phyloP scores from a whole-genome alignment of 768 basidiomycete species.

The Podaxis sp. region DNA sequence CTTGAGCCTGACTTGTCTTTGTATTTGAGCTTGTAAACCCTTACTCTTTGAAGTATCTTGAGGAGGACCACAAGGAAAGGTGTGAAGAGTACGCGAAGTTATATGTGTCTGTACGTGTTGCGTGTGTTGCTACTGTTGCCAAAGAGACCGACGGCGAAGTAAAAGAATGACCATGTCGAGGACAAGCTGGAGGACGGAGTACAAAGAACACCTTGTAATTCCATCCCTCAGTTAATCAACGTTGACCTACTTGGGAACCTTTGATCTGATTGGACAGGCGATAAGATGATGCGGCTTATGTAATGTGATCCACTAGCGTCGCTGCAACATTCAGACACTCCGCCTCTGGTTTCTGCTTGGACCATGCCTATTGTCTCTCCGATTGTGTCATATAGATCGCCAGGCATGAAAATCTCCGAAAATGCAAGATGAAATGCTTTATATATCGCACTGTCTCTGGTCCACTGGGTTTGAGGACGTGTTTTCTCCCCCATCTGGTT shows the following conservation, averaged over 20 bases:
- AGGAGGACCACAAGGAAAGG: background rate
- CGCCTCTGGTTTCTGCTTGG: too few species aligned
- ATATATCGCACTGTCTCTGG: background rate
- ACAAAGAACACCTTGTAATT: conserved; percentile 11
- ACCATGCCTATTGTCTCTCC: background rate
- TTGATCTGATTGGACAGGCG: background rate
- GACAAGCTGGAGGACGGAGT: conserved; percentile 7
- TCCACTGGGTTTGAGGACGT: background rate
- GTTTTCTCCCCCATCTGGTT: background rate
- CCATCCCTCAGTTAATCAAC: conserved; percentile 6
- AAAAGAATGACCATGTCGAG: conserved; percentile 14
- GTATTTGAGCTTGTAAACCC: background rate
- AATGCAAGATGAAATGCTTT: background rate
- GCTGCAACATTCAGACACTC: too few species aligned
- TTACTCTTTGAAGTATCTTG: conserved; percentile 2
- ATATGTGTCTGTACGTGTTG: background rate
- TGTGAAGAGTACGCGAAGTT: background rate
- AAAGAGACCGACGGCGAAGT: conserved; percentile 1
- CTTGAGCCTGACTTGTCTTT: background rate
- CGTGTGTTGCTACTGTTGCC: background rate
- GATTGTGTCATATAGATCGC: background rate
- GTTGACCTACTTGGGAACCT: background rate
- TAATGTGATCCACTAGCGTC: background rate
- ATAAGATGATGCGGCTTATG: background rate
- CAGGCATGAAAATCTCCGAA: background rate